A percentile compares a stretch with the other conserved stretches of the same genome.
Evolutionary conservation across 768 basidiomycete species (phyloP).

Genomic region (Leucocoprinus sp.): DNA sequence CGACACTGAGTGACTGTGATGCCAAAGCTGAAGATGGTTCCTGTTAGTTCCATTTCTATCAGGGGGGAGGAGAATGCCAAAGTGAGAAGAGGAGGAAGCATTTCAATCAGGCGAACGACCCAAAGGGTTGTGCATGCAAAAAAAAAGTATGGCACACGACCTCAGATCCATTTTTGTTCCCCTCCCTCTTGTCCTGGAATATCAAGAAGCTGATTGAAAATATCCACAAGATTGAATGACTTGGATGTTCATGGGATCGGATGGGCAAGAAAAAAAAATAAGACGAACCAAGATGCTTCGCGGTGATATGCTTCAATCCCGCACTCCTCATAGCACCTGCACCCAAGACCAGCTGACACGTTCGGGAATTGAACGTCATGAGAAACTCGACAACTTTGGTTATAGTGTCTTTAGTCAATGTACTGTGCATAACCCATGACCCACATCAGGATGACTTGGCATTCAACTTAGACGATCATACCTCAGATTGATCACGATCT

Average conservation of each 20-base stretch:
- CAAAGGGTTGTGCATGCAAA: not conserved
- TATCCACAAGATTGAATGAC: not conserved
- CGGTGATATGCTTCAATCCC: conserved; percentile 96
- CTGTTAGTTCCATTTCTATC: not conserved
- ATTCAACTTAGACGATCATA: not conserved
- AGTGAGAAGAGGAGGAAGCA: not conserved
- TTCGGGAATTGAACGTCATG: conserved; percentile 96
- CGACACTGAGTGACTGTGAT: conserved; percentile 90
- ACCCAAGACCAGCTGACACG: conserved; percentile 95
- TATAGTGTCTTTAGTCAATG: conserved; percentile 95
- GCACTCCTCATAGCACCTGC: conserved; percentile 99
- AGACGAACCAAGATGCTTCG: conserved; percentile 78
- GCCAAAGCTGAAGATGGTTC: conserved; percentile 61
- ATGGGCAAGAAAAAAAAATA: not conserved
- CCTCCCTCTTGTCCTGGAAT: not conserved
- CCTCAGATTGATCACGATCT: conserved; percentile 73
- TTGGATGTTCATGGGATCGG: not conserved
- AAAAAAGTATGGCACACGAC: not conserved
- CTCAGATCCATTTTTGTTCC: not conserved
- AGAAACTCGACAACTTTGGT: conserved; percentile 89
- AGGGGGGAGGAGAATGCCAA: not conserved
- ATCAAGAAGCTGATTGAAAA: not conserved
- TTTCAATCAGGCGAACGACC: not conserved
- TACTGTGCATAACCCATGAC: conserved; percentile 24
- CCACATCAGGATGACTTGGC: not conserved